Conservation (phyloP, 2,329 filamentous ascomycete species). For the Graphiopsis chlorocephala region DNA sequence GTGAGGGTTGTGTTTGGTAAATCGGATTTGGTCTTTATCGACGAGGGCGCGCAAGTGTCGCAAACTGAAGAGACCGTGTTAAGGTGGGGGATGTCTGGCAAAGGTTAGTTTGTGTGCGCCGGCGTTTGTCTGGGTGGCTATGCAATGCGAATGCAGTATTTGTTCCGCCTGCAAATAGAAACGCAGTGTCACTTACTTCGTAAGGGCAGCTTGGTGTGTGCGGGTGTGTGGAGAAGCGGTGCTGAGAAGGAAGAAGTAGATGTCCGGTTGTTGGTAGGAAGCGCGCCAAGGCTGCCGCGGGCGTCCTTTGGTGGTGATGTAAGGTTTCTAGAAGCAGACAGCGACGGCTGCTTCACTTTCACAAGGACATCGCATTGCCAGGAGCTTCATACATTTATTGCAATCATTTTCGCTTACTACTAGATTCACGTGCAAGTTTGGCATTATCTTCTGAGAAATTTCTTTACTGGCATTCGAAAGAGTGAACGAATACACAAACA, state of each 20-base stretch:
- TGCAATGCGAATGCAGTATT: not conserved
- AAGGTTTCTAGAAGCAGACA: not conserved
- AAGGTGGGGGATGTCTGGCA: not conserved
- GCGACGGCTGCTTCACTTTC: not conserved
- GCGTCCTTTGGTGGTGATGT: conserved; percentile 3
- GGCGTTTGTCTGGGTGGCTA: not conserved
- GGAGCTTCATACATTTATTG: not conserved
- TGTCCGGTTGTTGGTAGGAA: not conserved
- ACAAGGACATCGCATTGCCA: not conserved
- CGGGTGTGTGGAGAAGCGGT: not conserved
- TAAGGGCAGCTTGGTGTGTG: not conserved
- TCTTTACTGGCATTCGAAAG: not conserved
- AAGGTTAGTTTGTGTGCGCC: not conserved
- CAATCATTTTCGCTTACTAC: not conserved
- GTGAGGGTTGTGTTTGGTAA: conserved; percentile 1
- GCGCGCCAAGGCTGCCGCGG: conserved; percentile 4
- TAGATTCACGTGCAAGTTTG: not conserved
- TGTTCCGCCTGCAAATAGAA: not conserved
- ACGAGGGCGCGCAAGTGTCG: not conserved
- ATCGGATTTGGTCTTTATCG: not conserved
- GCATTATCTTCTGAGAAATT: not conserved
- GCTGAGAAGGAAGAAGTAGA: not conserved
- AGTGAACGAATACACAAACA: not conserved
- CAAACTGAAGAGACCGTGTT: not conserved
- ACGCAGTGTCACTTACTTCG: not conserved